Evolutionary conservation across 1,284 basidiomycete species (phyloP).

Genomic region (Cystobasidium slooffiae): DNA sequence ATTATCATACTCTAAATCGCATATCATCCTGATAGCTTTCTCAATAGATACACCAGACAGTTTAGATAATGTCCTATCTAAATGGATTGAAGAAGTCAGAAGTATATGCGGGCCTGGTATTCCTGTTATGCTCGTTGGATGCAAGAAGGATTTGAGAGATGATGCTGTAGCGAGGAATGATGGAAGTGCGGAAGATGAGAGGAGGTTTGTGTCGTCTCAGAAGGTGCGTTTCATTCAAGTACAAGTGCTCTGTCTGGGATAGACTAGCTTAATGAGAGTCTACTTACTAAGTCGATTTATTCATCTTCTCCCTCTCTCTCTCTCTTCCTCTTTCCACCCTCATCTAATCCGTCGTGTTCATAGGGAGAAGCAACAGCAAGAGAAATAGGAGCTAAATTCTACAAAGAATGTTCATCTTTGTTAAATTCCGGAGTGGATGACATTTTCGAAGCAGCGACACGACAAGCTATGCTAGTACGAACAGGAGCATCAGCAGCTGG

Average conservation of each 20-base stretch:
- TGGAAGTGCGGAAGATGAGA: slow-evolving; percentile 36
- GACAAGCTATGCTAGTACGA: slow-evolving; percentile 90
- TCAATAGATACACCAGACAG: slow-evolving; percentile 95
- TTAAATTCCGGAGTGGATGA: slow-evolving; percentile 92
- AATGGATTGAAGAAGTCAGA: slow-evolving; percentile 98
- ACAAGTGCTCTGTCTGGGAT: not conserved
- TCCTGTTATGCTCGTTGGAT: slow-evolving; percentile 62
- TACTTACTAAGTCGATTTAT: not conserved
- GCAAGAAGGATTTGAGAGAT: slow-evolving; percentile 54
- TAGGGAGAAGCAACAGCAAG: slow-evolving; percentile 77
- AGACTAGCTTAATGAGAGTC: too few species aligned
- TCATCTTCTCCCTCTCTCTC: too few species aligned
- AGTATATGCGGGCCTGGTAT: slow-evolving; percentile 76
- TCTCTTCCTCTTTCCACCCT: slow-evolving; percentile 45
- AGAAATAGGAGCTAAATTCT: slow-evolving; percentile 81
- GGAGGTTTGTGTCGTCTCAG: slow-evolving; percentile 48
- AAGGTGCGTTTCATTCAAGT: slow-evolving; percentile 44
- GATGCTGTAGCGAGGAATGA: slow-evolving; percentile 46
- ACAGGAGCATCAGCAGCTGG: slow-evolving; percentile 67
- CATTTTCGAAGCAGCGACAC: slow-evolving; percentile 90
- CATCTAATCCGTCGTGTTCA: slow-evolving; percentile 64
- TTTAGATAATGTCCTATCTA: slow-evolving; percentile 89
- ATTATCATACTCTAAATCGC: slow-evolving; percentile 95
- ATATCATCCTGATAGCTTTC: slow-evolving; percentile 97
- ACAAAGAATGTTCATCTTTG: slow-evolving; percentile 90